These are phyloP conservation scores for Nevesoporus exiguus DNA, from an alignment of 768 basidiomycete genomes.

Conservation along the genomic window DNA sequence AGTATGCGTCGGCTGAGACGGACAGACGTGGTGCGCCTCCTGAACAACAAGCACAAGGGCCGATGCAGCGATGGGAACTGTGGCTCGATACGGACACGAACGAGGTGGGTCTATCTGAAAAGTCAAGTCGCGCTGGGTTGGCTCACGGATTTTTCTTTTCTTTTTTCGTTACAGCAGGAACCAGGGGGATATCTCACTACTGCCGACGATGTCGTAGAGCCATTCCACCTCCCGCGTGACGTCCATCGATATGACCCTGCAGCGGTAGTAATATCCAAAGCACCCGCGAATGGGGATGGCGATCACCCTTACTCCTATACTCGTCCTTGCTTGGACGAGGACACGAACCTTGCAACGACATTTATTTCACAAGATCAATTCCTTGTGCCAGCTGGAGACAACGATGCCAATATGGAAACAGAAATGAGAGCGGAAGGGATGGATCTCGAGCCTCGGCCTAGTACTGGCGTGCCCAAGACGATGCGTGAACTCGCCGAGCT, in stretches of 20 bases:
- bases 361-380: slow-evolving; percentile 8
- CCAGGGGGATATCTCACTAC: slow-evolving; percentile 63
- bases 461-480: slow-evolving; percentile 45
- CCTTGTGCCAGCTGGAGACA: slow-evolving; percentile 8
- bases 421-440: slow-evolving; percentile 17
- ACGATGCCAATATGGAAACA: not conserved
- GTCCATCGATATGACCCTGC: slow-evolving; percentile 18
- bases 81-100: slow-evolving; percentile 22
- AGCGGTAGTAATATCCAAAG: slow-evolving; percentile 6
- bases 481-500: slow-evolving; percentile 62
- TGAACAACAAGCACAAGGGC: slow-evolving; percentile 1
- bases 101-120: slow-evolving; percentile 19
- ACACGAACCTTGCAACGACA: not conserved
- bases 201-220: slow-evolving; percentile 70
- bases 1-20: slow-evolving; percentile 49
- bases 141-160: slow-evolving; percentile 15
- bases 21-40: not conserved
- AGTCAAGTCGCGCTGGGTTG: not conserved
- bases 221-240: slow-evolving; percentile 67
- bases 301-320: no score
- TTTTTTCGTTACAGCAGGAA: slow-evolving; percentile 12
- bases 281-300: not conserved
- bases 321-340: not conserved
- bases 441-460: slow-evolving; percentile 12
- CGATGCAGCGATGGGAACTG: slow-evolving; percentile 10